Percentiles rank a stretch among this genome's conserved stretches.
Conservation (phyloP, 768 basidiomycete species). For the Macrolepiota albuminosa region DNA sequence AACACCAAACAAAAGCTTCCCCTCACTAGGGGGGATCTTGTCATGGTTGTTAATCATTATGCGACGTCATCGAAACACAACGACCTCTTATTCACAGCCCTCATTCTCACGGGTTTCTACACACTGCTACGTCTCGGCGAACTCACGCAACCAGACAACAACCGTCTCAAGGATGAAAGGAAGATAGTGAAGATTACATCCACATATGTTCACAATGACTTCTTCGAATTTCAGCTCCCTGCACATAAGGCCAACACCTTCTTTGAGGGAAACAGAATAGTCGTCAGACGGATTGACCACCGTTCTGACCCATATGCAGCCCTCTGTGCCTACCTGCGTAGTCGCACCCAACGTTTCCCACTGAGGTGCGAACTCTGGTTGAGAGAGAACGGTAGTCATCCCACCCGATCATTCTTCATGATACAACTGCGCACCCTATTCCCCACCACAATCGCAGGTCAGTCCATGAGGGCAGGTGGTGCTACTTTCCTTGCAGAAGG, state of each 20-base stretch:
- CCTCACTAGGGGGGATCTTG: not conserved
- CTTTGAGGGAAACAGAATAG: not conserved
- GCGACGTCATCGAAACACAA: not conserved
- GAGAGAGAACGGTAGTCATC: too few species aligned
- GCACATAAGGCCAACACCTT: not conserved
- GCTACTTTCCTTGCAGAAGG: too few species aligned
- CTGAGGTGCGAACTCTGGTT: too few species aligned
- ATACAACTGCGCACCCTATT: too few species aligned
- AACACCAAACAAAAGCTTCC: not conserved
- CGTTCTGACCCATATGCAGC: too few species aligned
- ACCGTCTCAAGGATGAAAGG: not conserved
- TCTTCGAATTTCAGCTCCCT: not conserved
- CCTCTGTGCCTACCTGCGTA: too few species aligned
- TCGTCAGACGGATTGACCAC: too few species aligned
- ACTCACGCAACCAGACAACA: not conserved
- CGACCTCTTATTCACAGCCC: not conserved
- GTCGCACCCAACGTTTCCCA: too few species aligned
- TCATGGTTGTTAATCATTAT: rapidly evolving
- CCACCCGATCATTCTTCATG: too few species aligned
- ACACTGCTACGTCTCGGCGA: not conserved
- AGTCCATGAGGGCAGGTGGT: too few species aligned
- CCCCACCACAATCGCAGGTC: too few species aligned
- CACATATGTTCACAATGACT: not conserved
- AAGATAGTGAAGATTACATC: not conserved
- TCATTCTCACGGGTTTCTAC: not conserved